Evolutionary conservation across 2,329 filamentous ascomycete genomes (phyloP).

Genomic region (Cercospora sojina): DNA sequence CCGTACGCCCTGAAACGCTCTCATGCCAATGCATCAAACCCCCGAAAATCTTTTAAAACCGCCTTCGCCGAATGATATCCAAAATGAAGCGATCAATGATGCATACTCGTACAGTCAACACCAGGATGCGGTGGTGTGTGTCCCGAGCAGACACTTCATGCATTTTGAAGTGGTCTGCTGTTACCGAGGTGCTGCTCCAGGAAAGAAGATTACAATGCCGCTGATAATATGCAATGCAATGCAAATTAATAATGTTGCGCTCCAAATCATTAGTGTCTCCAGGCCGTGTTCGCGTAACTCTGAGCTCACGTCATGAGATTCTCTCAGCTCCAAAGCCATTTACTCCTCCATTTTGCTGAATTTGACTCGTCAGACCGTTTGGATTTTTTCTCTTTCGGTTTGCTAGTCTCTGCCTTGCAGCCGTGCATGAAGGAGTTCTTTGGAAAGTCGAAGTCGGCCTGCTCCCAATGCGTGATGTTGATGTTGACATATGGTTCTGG

Average conservation of each 20-base stretch:
- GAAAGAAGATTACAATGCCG: neutral
- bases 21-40: neutral
- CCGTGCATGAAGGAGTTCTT: slow-evolving; percentile 61
- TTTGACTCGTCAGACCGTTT: slow-evolving; percentile 16
- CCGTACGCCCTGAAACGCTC: neutral
- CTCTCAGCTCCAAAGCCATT: slow-evolving; percentile 17
- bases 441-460: slow-evolving; percentile 59
- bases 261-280: slow-evolving; percentile 6
- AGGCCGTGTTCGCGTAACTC: slow-evolving; percentile 17
- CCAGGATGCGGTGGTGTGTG: neutral
- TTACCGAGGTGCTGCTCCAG: neutral
- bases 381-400: slow-evolving; percentile 18
- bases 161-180: neutral
- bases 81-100: neutral
- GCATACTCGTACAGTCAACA: neutral
- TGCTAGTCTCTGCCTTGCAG: slow-evolving; percentile 42
- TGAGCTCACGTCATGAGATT: neutral
- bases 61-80: neutral
- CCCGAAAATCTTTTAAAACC: neutral
- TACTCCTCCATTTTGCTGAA: neutral
- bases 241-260: neutral
- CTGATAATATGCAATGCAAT: neutral
- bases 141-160: neutral
- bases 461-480: slow-evolving; percentile 63
- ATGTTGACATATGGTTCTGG: slow-evolving; percentile 61